These are phyloP conservation scores for Zygosaccharomyces bisporus DNA, from an alignment of 805 yeast species.

Conservation along the genomic window DNA sequence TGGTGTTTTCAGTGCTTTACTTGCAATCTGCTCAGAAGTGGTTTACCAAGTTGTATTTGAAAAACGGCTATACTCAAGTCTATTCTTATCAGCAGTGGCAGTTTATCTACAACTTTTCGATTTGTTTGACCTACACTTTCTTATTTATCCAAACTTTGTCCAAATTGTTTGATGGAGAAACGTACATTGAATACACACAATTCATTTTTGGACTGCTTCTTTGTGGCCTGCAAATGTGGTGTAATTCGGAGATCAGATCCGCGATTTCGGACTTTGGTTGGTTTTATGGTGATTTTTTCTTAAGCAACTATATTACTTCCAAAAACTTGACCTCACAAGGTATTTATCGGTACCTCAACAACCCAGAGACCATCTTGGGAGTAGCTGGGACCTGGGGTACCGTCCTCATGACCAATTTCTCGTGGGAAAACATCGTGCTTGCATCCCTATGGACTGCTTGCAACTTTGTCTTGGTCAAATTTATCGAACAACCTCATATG, in stretches of 20 bases:
- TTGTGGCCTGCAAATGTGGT: constrained; percentile 61
- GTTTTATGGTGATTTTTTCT: constrained; percentile 84
- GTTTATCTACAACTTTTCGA: constrained; percentile 49
- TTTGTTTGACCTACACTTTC: constrained; percentile 57
- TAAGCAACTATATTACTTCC: constrained; percentile 49
- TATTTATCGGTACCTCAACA: constrained; percentile 73
- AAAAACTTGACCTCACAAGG: constrained; percentile 68
- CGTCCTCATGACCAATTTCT: constrained; percentile 54
- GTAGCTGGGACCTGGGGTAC: constrained; percentile 77
- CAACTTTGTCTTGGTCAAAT: constrained; percentile 62
- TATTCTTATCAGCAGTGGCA: constrained; percentile 74
- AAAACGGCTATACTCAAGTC: constrained; percentile 59
- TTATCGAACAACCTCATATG: constrained; percentile 77
- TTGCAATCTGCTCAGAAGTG: constrained; percentile 57
- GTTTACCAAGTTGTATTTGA: constrained; percentile 61
- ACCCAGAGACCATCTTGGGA: constrained; percentile 77
- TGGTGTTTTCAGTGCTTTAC: constrained; percentile 49
- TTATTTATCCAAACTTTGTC: constrained; percentile 39
- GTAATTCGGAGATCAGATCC: constrained; percentile 61
- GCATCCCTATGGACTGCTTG: constrained; percentile 64
- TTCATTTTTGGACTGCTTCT: constrained; percentile 57
- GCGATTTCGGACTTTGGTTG: constrained; percentile 83
- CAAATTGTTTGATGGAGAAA: constrained; percentile 27
- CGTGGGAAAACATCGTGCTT: constrained; percentile 45
- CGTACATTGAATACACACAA: constrained; percentile 33